These are phyloP conservation scores for Cytidiella melzeri DNA, from an alignment of 768 basidiomycete species.

Conservation along the genomic window DNA sequence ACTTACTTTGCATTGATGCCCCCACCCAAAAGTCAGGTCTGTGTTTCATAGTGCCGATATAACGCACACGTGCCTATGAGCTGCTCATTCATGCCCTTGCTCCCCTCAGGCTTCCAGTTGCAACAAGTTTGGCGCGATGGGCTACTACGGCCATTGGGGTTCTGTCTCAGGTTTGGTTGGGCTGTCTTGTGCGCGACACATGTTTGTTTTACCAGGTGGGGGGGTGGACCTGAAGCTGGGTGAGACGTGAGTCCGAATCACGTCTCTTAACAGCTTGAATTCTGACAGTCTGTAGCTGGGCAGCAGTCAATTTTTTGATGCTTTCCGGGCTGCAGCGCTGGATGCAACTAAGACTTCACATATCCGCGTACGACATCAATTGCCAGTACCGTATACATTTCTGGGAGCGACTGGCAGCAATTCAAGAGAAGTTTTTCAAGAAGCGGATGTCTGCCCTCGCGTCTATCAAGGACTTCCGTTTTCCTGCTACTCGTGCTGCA, in stretches of 20 bases:
- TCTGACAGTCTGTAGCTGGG: constrained; percentile 6
- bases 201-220: constrained; percentile 12
- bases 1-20: neutral
- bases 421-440: neutral
- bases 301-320: constrained; percentile 10
- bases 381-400: constrained; percentile 19
- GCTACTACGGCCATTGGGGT: constrained; percentile 7
- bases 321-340: constrained; percentile 10
- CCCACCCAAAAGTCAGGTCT: constrained; percentile 6
- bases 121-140: constrained; percentile 16
- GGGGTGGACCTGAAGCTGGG: constrained; percentile 15
- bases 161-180: constrained; percentile 13
- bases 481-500: constrained; percentile 3
- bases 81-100: neutral
- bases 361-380: constrained; percentile 21
- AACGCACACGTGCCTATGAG: neutral
- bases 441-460: neutral
- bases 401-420: constrained; percentile 6
- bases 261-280: neutral
- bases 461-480: neutral
- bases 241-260: constrained; percentile 17
- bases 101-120: constrained; percentile 8
- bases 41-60: too few species aligned
- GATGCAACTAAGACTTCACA: constrained; percentile 5
- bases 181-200: constrained; percentile 13